Evolutionary conservation across 345 rosid genomes (phyloP).

Genomic region (Clausena lansium): DNA sequence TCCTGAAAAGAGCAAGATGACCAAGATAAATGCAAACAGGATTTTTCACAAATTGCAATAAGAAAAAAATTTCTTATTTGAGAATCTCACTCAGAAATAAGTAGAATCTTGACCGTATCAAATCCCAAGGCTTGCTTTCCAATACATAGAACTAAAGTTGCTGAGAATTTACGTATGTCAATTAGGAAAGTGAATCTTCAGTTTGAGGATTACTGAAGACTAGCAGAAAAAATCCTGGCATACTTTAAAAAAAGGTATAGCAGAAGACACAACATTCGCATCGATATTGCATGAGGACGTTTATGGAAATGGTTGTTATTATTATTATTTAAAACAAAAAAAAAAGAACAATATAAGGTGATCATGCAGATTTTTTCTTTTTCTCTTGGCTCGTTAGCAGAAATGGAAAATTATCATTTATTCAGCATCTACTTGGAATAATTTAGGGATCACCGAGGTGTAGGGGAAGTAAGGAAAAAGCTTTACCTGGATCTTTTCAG

Average conservation of each 20-base stretch:
- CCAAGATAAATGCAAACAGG: conserved; percentile 13
- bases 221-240: not conserved
- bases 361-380: not conserved
- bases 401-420: not conserved
- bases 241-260: not conserved
- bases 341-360: not conserved
- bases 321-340: not conserved
- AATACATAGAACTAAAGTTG: not conserved
- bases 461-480: conserved; percentile 1
- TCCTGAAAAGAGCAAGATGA: conserved; percentile 47
- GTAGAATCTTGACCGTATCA: not conserved
- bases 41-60: not conserved
- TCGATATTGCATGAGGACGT: not conserved
- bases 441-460: not conserved
- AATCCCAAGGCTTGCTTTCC: not conserved
- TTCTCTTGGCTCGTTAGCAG: not conserved
- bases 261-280: not conserved
- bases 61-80: not conserved
- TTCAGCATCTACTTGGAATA: not conserved
- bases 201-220: not conserved
- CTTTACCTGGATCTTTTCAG: conserved; percentile 69
- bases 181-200: not conserved
- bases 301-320: not conserved
- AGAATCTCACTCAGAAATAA: not conserved
- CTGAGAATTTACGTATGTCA: not conserved